Base-by-base conservation (phyloP, 805 yeast genomes). In the Diddensiella santjacobensis region DNA sequence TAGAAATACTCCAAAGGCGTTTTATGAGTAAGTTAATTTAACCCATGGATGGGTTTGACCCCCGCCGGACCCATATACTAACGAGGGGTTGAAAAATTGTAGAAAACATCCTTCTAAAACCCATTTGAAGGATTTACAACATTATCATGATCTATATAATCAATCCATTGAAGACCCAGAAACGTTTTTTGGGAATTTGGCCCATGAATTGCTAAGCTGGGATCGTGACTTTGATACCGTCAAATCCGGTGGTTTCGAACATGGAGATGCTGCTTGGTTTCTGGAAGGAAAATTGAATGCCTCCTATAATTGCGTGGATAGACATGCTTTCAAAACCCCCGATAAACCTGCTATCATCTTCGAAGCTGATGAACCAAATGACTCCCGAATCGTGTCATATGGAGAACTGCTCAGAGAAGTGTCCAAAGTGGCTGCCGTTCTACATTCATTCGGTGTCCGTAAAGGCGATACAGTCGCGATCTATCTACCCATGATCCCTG, bases 401-500 rank as follows among this genome's bases (percentile, higher is more conserved):
- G 89, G 87, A 51, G 93, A 91, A 71, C 78, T 91, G 58, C 77
- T 91, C 62, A 79, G 81, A 62, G 83, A 87, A 57, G 96, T 91
- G 40, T 83, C 85, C 56, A 82, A 84, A 63, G 81, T 89, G 59
- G 96, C 98, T 10, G 90, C 85, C 58, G 84, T 87, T 38, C 77
- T 93, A 65, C 72, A 77, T 55, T 76, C 82, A 50, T 81, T 89
- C 79, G 99, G 99, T 49, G 91, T 91, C 58, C 72, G 76, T 58
- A 87, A 87, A 69, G 99, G 99, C 64, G 99, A 91, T 65, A 86
- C 95, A 22, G 98, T 91, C 50, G 98, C 97, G 43, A 86, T 91
- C 50, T 91, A 91, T 70, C 73, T 91, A 66, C 99, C 99, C 63
- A 91, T 93, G 99, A 90, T 90, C 53, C 95, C 98, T 43, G 96